Evolutionary conservation across 2,329 filamentous ascomycete genomes (phyloP), one percentile per base, ranked within the genome.

Genomic region (Pseudogymnoascus sp.): DNA sequence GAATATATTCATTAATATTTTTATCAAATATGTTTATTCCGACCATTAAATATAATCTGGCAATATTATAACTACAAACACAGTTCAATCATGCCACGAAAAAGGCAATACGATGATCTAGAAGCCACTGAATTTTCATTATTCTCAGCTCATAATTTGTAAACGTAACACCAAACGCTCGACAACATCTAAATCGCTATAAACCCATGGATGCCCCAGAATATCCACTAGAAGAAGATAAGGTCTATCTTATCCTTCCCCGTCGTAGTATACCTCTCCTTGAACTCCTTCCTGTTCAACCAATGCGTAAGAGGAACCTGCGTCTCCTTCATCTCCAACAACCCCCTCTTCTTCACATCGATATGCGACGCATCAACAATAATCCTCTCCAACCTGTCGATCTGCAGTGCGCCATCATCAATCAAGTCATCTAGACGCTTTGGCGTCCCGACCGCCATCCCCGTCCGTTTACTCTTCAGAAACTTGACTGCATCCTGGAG

Each of bases 291-390:
- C 63, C 86, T 81, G 35, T 87, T 83, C 61, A 99, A 78, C 73
- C 96, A 85, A 66, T 85, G 83, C 53, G 91, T 83, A 59, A 97
- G 81, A 6, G 91, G 90, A 71, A 92, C 81, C 78, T 93, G 88
- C 0, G 91, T 91, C 66, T 99, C 95, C 75, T 90, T 91, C 91
- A 97, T 97, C 72, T 97, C 95, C 75, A 96, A 85, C 67, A 99
- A 85, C 0, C 92, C 91, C 57, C 93, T 83, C 80, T 96, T 96
- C 82, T 99, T 99, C 76, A 90, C 86, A 76, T 99, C 93, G 68
- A 97, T 90, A 73, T 96, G 88, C 7, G 92, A 96, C 13, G 90
- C 91, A 76, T 99, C 95, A 33, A 97, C 83, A 8, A 97, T 85
- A 35, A 99, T 83, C 53, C 90, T 84, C 77, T 91, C 85, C 62